Conservation (phyloP, 495 filamentous ascomycete genomes). For the Penicillium argentinense region DNA sequence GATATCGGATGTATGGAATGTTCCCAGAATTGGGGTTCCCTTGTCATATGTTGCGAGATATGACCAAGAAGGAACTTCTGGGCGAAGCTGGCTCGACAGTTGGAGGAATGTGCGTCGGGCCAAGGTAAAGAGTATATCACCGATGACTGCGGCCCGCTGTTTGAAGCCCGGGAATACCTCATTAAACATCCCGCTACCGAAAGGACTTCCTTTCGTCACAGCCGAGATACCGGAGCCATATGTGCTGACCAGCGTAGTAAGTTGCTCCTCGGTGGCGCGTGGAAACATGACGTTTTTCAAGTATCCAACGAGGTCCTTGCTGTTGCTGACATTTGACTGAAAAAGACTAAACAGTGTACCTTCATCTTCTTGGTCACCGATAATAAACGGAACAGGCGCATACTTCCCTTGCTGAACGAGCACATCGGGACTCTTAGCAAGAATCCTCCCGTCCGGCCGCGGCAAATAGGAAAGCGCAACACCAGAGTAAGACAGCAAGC, state of each 20-base stretch:
- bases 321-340: slow-evolving; percentile 62
- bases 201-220: slow-evolving; percentile 58
- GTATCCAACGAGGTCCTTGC: slow-evolving; percentile 55
- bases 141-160: slow-evolving; percentile 69
- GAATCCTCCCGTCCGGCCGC: slow-evolving; percentile 58
- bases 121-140: slow-evolving; percentile 66
- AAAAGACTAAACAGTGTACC: slow-evolving; percentile 63
- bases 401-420: slow-evolving; percentile 51
- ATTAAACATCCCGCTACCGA: slow-evolving; percentile 60
- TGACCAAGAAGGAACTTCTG: slow-evolving; percentile 63
- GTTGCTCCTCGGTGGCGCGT: slow-evolving; percentile 38
- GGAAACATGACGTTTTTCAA: slow-evolving; percentile 56
- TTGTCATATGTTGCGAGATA: slow-evolving; percentile 69
- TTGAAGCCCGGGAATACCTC: slow-evolving; percentile 74
- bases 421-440: slow-evolving; percentile 56
- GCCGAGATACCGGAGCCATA: slow-evolving; percentile 57
- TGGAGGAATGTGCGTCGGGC: slow-evolving; percentile 59
- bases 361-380: slow-evolving; percentile 61
- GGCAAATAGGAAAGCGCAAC: slow-evolving; percentile 65
- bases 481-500: slow-evolving; percentile 61
- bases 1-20: slow-evolving; percentile 69
- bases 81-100: slow-evolving; percentile 37
- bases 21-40: slow-evolving; percentile 68
- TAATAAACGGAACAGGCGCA: slow-evolving; percentile 58
- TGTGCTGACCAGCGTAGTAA: slow-evolving; percentile 52